Base-by-base conservation (phyloP, 2,329 filamentous ascomycete species). In the Ophiosphaerella narmari region DNA sequence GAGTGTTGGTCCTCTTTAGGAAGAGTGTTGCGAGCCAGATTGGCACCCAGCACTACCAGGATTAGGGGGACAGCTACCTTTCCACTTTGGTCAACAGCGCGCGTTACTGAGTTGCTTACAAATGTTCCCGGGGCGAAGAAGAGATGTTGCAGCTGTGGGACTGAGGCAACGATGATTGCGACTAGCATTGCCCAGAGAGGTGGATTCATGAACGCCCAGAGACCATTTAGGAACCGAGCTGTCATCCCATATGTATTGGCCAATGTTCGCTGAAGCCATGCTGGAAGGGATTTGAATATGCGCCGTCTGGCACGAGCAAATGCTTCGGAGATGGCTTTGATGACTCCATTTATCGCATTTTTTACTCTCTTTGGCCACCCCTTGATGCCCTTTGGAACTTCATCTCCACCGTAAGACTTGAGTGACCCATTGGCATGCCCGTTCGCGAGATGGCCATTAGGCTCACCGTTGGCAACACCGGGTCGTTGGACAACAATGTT, bases 121-220 rank as follows among this genome's bases (percentile, higher is more conserved):
- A 99, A 96, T 0, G 91, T 91, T 14, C 90, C 93, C 33, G 91
- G 86, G 44, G 86, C 81, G 75, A 97, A 99, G 78, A 99, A 97
- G 14, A 94, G 77, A 35, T 81, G 79, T 72, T 99, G 93, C 7
- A 99, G 82, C 1, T 78, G 68, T 0, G 94, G 94, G 5, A 97
- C 84, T 0, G 91, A 96, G 2, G 94, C 94, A 5, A 99, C 89
- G 43, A 96, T 76, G 39, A 97, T 87, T n/a, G 94, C 90, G 34
- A 86, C 79, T 31, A 97, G 78, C 94, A 99, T 97, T 26, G 94
- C 92, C 91, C 92, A 97, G 23, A 99, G 85, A 1, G 94, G 94
- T 36, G 94, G 93, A 74, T 97, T 97, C 93, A 99, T 97, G 73
- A 97, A 96, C 40, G 89, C 88, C 89, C 89, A 94, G 11, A 92